Evolutionary conservation across 1,284 basidiomycete species (phyloP).

Genomic region (Grifola frondosa): DNA sequence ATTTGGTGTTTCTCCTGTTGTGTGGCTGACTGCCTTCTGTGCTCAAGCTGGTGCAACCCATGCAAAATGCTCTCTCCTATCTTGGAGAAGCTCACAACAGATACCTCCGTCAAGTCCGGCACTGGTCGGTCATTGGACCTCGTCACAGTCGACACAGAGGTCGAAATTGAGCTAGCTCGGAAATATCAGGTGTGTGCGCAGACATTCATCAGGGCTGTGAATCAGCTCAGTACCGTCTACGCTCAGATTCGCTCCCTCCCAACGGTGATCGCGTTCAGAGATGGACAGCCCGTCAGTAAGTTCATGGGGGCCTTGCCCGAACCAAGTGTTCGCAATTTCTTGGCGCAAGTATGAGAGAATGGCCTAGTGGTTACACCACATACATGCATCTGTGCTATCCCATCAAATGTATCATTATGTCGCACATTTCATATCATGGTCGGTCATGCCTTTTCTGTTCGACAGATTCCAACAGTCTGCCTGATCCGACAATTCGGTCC

Average conservation of each 20-base stretch:
- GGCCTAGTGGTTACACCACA: neutral
- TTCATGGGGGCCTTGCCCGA: slow-evolving; percentile 65
- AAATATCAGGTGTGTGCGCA: slow-evolving; percentile 45
- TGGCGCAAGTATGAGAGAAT: slow-evolving; percentile 41
- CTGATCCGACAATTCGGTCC: too few relatives aligned
- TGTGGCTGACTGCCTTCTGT: neutral
- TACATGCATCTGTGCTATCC: neutral
- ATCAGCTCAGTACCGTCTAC: neutral
- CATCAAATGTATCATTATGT: neutral
- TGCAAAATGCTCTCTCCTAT: slow-evolving; percentile 70
- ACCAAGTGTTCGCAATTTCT: slow-evolving; percentile 46
- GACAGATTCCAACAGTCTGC: too few relatives aligned
- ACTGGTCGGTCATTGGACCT: slow-evolving; percentile 61
- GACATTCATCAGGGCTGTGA: neutral
- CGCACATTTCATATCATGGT: too few relatives aligned
- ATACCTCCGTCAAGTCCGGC: slow-evolving; percentile 46
- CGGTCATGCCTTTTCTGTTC: too few relatives aligned
- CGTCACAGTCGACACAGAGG: slow-evolving; percentile 66
- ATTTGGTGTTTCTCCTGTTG: neutral
- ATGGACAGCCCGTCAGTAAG: slow-evolving; percentile 51
- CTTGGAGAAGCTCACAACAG: slow-evolving; percentile 51
- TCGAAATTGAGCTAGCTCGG: slow-evolving; percentile 46
- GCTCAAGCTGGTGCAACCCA: slow-evolving; percentile 70
- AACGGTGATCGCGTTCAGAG: slow-evolving; percentile 70
- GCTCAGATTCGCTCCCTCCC: slow-evolving; percentile 62